Percentiles rank a stretch among this genome's conserved stretches.
phyloP scores from a whole-genome alignment of 768 basidiomycete genomes.

The Suillus placidus region DNA sequence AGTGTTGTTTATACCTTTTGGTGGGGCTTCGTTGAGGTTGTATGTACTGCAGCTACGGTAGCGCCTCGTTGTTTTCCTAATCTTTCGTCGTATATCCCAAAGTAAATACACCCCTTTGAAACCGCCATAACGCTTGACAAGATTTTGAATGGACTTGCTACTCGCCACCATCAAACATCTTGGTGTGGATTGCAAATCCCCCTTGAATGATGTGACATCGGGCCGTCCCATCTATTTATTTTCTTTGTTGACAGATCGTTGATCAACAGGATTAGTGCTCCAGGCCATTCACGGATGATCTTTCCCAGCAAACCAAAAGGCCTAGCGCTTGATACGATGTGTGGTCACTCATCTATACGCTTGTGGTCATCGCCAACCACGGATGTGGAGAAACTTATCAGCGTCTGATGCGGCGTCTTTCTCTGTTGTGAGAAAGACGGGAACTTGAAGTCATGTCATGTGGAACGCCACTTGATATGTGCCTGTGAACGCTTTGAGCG shows the following conservation, averaged over 20 bases:
- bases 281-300: not conserved
- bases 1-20: conserved; percentile 27
- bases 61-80: conserved; percentile 19
- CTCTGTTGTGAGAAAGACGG: conserved; percentile 6
- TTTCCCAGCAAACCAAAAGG: not conserved
- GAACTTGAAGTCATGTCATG: not conserved
- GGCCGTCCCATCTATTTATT: not conserved
- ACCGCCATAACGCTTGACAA: not conserved
- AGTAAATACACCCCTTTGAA: conserved; percentile 9
- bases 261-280: not conserved
- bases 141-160: not conserved
- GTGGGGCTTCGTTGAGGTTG: conserved; percentile 15
- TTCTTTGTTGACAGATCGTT: not conserved
- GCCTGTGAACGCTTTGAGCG: not conserved
- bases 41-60: conserved; percentile 19
- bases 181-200: not conserved
- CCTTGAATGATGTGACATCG: not conserved
- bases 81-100: conserved; percentile 14
- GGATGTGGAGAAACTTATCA: not conserved
- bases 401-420: not conserved
- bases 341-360: not conserved
- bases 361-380: not conserved
- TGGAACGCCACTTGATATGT: not conserved
- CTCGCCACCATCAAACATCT: not conserved
- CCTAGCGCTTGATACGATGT: not conserved